phyloP scores from a whole-genome alignment of 2,329 filamentous ascomycete genomes.

The Apiospora saccharicola region DNA sequence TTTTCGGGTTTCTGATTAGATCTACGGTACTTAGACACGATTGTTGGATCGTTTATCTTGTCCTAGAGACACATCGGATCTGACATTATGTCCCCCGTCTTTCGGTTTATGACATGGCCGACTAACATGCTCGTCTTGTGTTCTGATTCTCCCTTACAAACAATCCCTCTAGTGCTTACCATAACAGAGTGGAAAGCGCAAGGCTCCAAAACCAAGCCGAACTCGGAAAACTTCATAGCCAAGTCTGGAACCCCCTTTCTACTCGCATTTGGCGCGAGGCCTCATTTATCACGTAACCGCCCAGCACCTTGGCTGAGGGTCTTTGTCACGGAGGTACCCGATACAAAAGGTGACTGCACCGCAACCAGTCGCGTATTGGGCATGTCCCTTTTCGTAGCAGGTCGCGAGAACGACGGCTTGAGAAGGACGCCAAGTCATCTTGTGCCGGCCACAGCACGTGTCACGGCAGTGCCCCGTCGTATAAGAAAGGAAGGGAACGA shows the following conservation, averaged over 20 bases:
- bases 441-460: not conserved
- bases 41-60: not conserved
- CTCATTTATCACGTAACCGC: too few species aligned
- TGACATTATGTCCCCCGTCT: not conserved
- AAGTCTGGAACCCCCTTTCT: not conserved
- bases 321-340: not conserved
- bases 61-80: not conserved
- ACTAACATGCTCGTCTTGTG: not conserved
- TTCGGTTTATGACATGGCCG: not conserved
- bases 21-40: not conserved
- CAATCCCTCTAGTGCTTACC: too few species aligned
- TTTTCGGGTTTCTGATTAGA: not conserved
- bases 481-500: not conserved
- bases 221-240: not conserved
- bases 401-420: conserved; percentile 1
- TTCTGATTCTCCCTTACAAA: not conserved
- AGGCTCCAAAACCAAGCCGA: not conserved
- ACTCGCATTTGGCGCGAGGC: not conserved
- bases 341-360: not conserved
- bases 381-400: not conserved
- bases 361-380: not conserved
- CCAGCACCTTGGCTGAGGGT: not conserved
- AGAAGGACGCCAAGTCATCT: not conserved
- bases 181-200: not conserved
- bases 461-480: not conserved